phyloP scores from a whole-genome alignment of 2,329 filamentous ascomycete species.

The Pyrenochaeta sp. region DNA sequence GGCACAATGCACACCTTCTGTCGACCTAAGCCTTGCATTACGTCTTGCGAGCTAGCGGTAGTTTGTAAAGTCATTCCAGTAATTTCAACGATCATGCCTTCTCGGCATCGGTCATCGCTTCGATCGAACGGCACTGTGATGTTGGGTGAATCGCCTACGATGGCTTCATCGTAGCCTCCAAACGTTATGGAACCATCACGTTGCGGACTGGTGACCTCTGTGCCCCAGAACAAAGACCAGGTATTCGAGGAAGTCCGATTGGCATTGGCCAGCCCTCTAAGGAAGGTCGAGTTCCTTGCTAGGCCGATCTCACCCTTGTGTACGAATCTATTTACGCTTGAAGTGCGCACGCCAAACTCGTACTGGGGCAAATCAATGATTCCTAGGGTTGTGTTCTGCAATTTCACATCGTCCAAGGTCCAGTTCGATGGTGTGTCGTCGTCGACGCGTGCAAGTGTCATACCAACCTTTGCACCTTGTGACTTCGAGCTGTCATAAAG shows the following conservation, averaged over 20 bases:
- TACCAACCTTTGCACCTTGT: not conserved
- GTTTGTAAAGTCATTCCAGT: constrained; percentile 4
- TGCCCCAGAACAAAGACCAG: constrained; percentile 14
- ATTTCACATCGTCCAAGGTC: constrained; percentile 5
- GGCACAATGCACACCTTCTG: constrained; percentile 10
- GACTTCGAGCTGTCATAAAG: constrained; percentile 6
- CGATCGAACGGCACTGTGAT: constrained; percentile 3
- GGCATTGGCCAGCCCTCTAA: constrained; percentile 1
- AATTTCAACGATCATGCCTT: constrained; percentile 13
- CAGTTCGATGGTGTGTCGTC: constrained; percentile 7
- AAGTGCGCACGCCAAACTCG: constrained; percentile 1
- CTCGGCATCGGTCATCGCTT: constrained; percentile 3
- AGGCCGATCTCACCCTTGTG: constrained; percentile 8
- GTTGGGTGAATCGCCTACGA: constrained; percentile 2
- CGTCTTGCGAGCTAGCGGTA: not conserved
- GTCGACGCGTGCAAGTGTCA: not conserved
- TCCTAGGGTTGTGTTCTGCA: not conserved
- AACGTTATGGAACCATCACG: constrained; percentile 14
- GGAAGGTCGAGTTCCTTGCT: constrained; percentile 4
- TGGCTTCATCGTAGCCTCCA: constrained; percentile 10
- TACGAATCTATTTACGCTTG: not conserved
- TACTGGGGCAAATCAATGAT: constrained; percentile 3
- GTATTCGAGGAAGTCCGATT: constrained; percentile 10
- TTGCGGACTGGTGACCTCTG: constrained; percentile 12
- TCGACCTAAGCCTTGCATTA: not conserved